A percentile compares a stretch with the other conserved stretches of the same genome.
Conservation (phyloP, 495 filamentous ascomycete species). For the Podospora fimiseda region DNA sequence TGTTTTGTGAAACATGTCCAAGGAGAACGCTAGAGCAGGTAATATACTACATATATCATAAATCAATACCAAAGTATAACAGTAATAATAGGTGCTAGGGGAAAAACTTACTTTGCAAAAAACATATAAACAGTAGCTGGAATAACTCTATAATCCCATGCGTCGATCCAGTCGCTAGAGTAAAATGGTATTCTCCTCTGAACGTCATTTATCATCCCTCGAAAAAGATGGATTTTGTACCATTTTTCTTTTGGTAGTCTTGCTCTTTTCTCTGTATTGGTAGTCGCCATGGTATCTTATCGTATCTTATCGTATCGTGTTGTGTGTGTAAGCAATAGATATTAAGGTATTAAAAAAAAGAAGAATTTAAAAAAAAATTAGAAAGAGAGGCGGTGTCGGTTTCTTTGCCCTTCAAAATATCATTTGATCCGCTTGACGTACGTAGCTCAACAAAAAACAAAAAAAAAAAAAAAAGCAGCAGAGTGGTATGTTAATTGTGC, state of each 20-base stretch:
- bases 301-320: too few species aligned
- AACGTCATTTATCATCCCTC: slow-evolving; percentile 71
- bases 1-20: slow-evolving; percentile 82
- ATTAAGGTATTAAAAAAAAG: too few species aligned
- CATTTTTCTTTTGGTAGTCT: slow-evolving; percentile 27
- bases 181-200: slow-evolving; percentile 68
- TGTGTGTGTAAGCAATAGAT: too few species aligned
- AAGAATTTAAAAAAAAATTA: too few species aligned
- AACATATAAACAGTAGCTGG: slow-evolving; percentile 85
- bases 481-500: too few species aligned
- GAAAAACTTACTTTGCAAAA: slow-evolving; percentile 67
- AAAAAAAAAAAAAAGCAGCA: too few species aligned
- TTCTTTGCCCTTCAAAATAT: too few species aligned
- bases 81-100: neutral
- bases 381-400: too few species aligned
- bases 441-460: too few species aligned
- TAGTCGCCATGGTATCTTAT: slow-evolving; percentile 14
- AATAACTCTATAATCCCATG: slow-evolving; percentile 78
- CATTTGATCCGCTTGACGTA: too few species aligned
- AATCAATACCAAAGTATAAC: neutral
- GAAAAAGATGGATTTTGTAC: slow-evolving; percentile 56
- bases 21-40: slow-evolving; percentile 73
- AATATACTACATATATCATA: slow-evolving; percentile 54
- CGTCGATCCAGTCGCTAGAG: slow-evolving; percentile 72
- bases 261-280: slow-evolving; percentile 11